phyloP scores from a whole-genome alignment of 2,329 filamentous ascomycete species.

The Aspergillus pseudoglaucus region DNA sequence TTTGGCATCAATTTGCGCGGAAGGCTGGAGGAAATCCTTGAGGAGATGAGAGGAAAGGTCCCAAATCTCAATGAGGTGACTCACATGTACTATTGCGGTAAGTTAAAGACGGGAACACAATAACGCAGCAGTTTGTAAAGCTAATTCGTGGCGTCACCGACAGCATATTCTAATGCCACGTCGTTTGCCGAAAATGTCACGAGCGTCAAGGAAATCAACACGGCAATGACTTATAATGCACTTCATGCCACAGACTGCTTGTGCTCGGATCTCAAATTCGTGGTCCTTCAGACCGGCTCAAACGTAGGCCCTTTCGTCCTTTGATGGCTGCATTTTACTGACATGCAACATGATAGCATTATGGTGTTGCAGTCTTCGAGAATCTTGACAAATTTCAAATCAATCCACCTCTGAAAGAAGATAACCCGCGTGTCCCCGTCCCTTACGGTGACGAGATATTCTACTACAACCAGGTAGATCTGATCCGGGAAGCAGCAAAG shows the following conservation, averaged over 20 bases:
- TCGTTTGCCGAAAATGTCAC: slow-evolving; percentile 34
- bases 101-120: neutral
- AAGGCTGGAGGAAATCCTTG: slow-evolving; percentile 24
- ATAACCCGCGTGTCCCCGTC: slow-evolving; percentile 35
- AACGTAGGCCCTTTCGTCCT: slow-evolving; percentile 29
- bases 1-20: slow-evolving; percentile 21
- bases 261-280: slow-evolving; percentile 32
- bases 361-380: slow-evolving; percentile 23
- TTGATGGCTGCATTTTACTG: slow-evolving; percentile 13
- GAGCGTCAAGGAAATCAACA: slow-evolving; percentile 32
- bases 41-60: slow-evolving; percentile 28
- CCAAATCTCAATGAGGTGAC: slow-evolving; percentile 34
- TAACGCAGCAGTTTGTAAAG: neutral
- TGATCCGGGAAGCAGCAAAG: slow-evolving; percentile 28
- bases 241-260: slow-evolving; percentile 33
- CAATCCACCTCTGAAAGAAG: slow-evolving; percentile 34
- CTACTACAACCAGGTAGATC: slow-evolving; percentile 43
- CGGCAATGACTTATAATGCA: slow-evolving; percentile 33
- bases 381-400: slow-evolving; percentile 14
- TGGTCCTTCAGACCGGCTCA: slow-evolving; percentile 38
- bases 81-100: slow-evolving; percentile 41
- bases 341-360: slow-evolving; percentile 8
- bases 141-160: neutral
- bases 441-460: slow-evolving; percentile 40
- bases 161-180: slow-evolving; percentile 15